Evolutionary conservation across 2,329 filamentous ascomycete genomes (phyloP), one percentile per base, ranked within the genome.

Genomic region (Malbranchea cinnamomea): DNA sequence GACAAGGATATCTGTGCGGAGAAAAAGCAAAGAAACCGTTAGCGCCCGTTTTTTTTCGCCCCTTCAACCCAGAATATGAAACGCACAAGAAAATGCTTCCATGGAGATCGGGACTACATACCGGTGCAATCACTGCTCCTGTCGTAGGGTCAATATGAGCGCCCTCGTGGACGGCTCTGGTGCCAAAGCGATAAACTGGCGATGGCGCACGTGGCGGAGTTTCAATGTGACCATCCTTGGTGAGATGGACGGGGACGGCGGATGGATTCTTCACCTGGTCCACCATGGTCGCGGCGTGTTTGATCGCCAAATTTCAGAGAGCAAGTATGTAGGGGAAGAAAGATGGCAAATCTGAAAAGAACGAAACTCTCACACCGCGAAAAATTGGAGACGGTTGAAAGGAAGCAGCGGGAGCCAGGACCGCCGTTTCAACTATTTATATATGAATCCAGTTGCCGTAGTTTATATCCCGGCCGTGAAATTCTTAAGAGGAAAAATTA

Each of bases 91-190:
- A 7, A 7, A 24, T 5, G 14, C 24, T 13, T 9, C 7, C 8
- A 7, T 7, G 24, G 7, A 26, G 24, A 26, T 13, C n/a, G n/a
- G n/a, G n/a, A n/a, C n/a, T 18, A 9, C 31, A 30, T 50, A 73
- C 69, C 45, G 89, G 63, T 59, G 89, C 83, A 53, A 98, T 98
- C 46, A 98, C 89, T 43, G 89, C 89, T 40, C 89, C 89, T 14
- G 87, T 98, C 23, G 71, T 64, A 27, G 87, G 80, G 60, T 98
- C 89, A 54, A 91, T 81, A 46, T 82, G 82, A 24, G 83, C 71
- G 37, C 89, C 89, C 39, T 87, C 85, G 59, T 98, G 89, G 12
- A 98, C 89, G 34, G 89, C 89, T 38, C 91, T 71, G 27, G 89
- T 98, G 37, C 83, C 89, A 59, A 98, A 95, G 39, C 72, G 67